These are phyloP conservation scores for Gossypium anomalum DNA, from an alignment of 345 rosid genomes.

Conservation along the genomic window DNA sequence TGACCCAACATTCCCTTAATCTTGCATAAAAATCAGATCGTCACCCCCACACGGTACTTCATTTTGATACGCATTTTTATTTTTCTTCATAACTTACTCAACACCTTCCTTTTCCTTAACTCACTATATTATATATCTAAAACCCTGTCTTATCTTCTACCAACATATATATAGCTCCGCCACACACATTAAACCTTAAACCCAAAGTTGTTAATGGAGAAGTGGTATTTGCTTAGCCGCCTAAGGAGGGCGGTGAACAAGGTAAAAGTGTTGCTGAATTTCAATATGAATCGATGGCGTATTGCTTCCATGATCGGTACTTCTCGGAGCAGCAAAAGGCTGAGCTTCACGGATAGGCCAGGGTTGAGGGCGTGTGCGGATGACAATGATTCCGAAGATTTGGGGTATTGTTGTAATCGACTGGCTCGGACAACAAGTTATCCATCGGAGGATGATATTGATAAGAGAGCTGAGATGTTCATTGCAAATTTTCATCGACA, in stretches of 20 bases:
- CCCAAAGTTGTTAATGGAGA: slow-evolving; percentile 2
- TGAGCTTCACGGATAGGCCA: slow-evolving; percentile 60
- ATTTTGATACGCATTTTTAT: neutral
- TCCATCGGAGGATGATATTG: slow-evolving; percentile 59
- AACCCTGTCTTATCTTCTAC: neutral
- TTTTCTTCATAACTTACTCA: neutral
- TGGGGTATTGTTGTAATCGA: slow-evolving; percentile 17
- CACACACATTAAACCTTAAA: neutral
- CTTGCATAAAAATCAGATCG: neutral
- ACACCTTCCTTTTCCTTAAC: slow-evolving; percentile 10
- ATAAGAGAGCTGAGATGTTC: slow-evolving; percentile 65
- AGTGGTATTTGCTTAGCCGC: slow-evolving; percentile 44
- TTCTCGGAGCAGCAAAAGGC: slow-evolving; percentile 27
- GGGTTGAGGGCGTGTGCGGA: slow-evolving; percentile 45
- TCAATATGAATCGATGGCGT: slow-evolving; percentile 47
- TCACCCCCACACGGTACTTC: slow-evolving; percentile 4
- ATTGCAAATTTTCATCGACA: slow-evolving; percentile 72
- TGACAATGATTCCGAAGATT: slow-evolving; percentile 5
- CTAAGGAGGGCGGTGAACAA: slow-evolving; percentile 65
- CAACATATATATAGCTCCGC: neutral
- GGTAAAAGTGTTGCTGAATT: slow-evolving; percentile 48
- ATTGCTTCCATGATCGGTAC: slow-evolving; percentile 41
- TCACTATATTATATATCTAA: neutral
- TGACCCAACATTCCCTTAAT: slow-evolving; percentile 8
- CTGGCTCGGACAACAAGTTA: slow-evolving; percentile 45